Evolutionary conservation across 345 rosid species (phyloP), one percentile per base, ranked within the genome.

Genomic region (Eucalyptus curtisii): DNA sequence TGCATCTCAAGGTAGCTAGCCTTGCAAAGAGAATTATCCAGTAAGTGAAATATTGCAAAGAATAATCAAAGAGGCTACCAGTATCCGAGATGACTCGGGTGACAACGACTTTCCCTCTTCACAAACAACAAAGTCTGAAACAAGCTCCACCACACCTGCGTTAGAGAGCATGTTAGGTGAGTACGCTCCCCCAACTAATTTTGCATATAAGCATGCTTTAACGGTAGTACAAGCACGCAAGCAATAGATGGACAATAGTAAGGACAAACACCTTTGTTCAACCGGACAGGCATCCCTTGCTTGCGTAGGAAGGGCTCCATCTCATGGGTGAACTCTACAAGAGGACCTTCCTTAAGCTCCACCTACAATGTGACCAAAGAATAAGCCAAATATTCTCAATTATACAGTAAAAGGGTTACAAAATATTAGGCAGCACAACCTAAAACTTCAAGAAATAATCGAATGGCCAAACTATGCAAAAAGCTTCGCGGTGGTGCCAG

Each of bases 231-330:
- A 48, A 24, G 86, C 7, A 9, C 1, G 1, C 61, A 40, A 10
- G 61, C 22, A 13, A 42, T 31, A 52, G 9, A 86, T 25, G 40
- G 59, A 50, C 87, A 86, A 55, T 86, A 40, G 47, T 37, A 10
- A 76, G 44, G 15, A 76, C 47, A 55, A 52, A 13, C 48, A 98
- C 99, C 99, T 94, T 92, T 95, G 94, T 96, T 98, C 91, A 98
- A 92, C 85, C 99, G 94, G 89, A 98, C 99, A 88, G 99, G 99
- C 97, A 98, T 89, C 49, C 97, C 98, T 92, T 96, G 99, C 91
- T 96, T 97, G 87, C 99, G 96, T 87, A 97, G 88, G 86, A 95
- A 92, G 13, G 99, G 99, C 93, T 98, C 99, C 99, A 98, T 97
- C 89, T 98, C 99, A 95, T 95, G 99, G 8, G 99, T 93, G 91